These are phyloP conservation scores for Acanthamoeba lenticulata DNA, from an alignment of 208 protist genomes.

Conservation along the genomic window DNA sequence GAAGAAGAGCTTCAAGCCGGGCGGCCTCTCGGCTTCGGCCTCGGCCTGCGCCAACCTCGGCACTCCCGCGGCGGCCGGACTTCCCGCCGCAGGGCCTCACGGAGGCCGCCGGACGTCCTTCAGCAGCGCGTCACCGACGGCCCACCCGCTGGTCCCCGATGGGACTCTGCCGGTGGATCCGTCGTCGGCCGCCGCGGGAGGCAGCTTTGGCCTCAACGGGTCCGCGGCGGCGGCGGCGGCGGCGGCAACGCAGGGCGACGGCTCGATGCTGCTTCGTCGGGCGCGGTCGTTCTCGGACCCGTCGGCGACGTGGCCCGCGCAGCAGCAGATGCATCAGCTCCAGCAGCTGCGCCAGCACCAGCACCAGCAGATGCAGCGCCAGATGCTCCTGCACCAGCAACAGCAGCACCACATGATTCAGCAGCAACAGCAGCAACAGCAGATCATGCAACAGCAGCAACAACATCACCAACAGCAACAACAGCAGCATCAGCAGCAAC, in stretches of 20 bases:
- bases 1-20: conserved; percentile 11
- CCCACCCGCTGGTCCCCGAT: neutral
- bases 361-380: neutral
- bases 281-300: neutral
- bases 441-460: neutral
- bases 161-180: neutral
- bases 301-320: neutral
- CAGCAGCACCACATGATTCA: neutral
- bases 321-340: neutral
- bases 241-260: neutral
- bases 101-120: neutral
- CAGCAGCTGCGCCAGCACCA: neutral
- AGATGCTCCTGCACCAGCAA: neutral
- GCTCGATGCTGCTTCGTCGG: neutral
- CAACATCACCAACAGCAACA: neutral
- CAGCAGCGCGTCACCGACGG: neutral
- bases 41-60: neutral
- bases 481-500: neutral
- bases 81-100: neutral
- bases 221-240: neutral
- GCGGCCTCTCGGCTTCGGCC: neutral
- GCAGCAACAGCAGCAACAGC: neutral
- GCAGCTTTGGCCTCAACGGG: too few species aligned
- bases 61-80: neutral
- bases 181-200: neutral